Percentiles rank a stretch among this genome's conserved stretches.
These are phyloP conservation scores for Cryptosporidium meleagridis DNA, from an alignment of 169 alveolate genomes.

Conservation along the genomic window DNA sequence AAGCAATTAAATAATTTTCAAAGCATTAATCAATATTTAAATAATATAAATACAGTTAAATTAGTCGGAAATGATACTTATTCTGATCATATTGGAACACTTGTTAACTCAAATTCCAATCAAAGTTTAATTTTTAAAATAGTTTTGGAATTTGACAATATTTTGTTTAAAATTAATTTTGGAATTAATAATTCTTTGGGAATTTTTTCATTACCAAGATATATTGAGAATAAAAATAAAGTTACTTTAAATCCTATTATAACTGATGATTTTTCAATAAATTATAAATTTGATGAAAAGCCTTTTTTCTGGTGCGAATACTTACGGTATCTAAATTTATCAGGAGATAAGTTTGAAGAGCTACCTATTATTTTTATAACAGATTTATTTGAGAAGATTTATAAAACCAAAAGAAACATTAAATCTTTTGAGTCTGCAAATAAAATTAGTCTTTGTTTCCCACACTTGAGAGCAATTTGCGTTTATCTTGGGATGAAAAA, in stretches of 20 bases:
- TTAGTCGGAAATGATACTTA: background rate
- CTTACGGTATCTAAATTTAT: constrained; percentile 1
- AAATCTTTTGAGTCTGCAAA: background rate
- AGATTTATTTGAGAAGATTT: constrained; percentile 2
- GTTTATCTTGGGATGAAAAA: constrained; percentile 3
- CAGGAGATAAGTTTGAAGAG: constrained; percentile 21
- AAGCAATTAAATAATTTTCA: background rate
- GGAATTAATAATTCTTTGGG: constrained; percentile 2
- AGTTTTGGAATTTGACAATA: background rate
- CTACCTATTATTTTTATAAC: constrained; percentile 1
- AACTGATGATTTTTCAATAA: background rate
- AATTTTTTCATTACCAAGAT: constrained; percentile 37
- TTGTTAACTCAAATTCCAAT: constrained; percentile 2
- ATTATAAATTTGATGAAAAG: background rate
- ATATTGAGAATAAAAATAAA: background rate
- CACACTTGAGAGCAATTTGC: constrained; percentile 21
- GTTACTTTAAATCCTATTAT: background rate
- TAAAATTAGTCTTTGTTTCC: constrained; percentile 35
- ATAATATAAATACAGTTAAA: background rate
- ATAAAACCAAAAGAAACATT: background rate
- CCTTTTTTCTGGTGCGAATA: constrained; percentile 54
- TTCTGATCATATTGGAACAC: constrained; percentile 20
- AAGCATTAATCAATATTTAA: background rate
- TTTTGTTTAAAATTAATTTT: constrained; percentile 8
- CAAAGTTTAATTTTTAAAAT: background rate